These are phyloP conservation scores for Polychaeton citri DNA, from an alignment of 2,329 filamentous ascomycete genomes.

Conservation along the genomic window DNA sequence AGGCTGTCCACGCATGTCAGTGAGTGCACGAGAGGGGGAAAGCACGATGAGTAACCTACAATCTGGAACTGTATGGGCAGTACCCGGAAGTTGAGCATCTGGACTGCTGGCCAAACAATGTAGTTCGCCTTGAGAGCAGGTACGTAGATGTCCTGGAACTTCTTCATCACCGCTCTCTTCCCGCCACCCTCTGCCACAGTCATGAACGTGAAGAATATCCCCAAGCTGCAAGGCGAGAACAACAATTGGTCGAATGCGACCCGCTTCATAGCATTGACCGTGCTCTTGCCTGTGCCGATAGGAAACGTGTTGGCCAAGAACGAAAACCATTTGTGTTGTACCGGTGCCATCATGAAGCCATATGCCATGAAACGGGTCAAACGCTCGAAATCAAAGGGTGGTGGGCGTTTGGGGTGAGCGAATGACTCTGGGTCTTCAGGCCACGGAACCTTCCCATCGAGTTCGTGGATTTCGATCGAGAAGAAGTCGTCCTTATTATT, in stretches of 20 bases:
- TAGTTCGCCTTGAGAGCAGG: slow-evolving; percentile 94
- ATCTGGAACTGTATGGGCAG: slow-evolving; percentile 95
- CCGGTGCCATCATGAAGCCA: slow-evolving; percentile 86
- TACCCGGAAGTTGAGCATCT: slow-evolving; percentile 90
- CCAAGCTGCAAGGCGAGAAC: slow-evolving; percentile 81
- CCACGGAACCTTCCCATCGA: slow-evolving; percentile 66
- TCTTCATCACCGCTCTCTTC: slow-evolving; percentile 61
- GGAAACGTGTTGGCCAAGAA: slow-evolving; percentile 75
- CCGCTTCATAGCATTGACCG: slow-evolving; percentile 70
- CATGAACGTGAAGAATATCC: slow-evolving; percentile 89
- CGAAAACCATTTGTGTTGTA: slow-evolving; percentile 93
- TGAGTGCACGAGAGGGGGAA: slow-evolving; percentile 1
- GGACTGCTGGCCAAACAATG: slow-evolving; percentile 86
- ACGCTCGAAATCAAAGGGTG: slow-evolving; percentile 90
- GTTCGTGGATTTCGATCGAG: slow-evolving; percentile 77
- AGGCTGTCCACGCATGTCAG: slow-evolving; percentile 42
- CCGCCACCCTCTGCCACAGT: slow-evolving; percentile 89
- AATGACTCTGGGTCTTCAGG: slow-evolving; percentile 53
- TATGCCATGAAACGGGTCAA: slow-evolving; percentile 94
- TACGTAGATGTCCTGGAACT: slow-evolving; percentile 87
- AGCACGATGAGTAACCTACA: slow-evolving; percentile 44
- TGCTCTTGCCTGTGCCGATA: slow-evolving; percentile 42
- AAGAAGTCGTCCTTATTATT: slow-evolving; percentile 57
- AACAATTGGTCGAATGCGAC: slow-evolving; percentile 86
- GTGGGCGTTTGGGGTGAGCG: slow-evolving; percentile 43